Evolutionary conservation across 169 alveolate species (phyloP), one percentile per base, ranked within the genome.

Genomic region (Cyclospora cayetanensis): DNA sequence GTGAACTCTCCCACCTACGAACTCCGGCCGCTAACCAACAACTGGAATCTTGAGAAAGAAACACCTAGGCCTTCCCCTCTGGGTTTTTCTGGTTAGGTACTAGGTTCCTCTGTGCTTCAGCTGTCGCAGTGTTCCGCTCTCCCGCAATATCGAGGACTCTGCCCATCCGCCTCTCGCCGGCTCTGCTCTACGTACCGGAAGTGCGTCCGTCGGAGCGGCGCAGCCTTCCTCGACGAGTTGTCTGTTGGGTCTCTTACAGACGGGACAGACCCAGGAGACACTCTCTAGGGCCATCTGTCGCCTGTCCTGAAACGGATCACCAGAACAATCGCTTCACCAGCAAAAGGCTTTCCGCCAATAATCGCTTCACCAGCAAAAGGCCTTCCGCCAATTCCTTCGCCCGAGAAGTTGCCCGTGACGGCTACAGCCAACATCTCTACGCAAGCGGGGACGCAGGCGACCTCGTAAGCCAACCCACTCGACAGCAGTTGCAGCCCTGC

Each of bases 151-250:
- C 25, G 5, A 9, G 35, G 20, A 7, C 37, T 42, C 70, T 29
- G 34, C 39, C 42, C 76, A 25, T 63, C 60, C 60, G 60, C 60
- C 60, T 11, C 60, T 11, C 60, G 25, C 25, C 9, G 25, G 25
- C 60, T 50, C 25, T 18, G 76, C 76, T 7, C 27, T 1, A 42
- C 91, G 41, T 66, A 65, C 91, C 27, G 93, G 93, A 22, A 53
- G 53, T 11, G 93, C 70, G 55, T 55, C 42, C 18, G 89, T 37
- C 3, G 89, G 94, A 37, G 90, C 94, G 29, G 95, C 93, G 76
- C 95, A 95, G 39, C 92, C 93, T 70, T 76, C 94, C 37, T 94
- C 92, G 31, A 92, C 90, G 29, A 92, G 90, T 65, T 84, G 90
- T 35, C 72, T n/a, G 90, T 92, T 92, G 22, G 91, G 60, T 66